phyloP scores from a whole-genome alignment of 1,139 yeast species.

The Nadsonia starkeyi-henricii region DNA sequence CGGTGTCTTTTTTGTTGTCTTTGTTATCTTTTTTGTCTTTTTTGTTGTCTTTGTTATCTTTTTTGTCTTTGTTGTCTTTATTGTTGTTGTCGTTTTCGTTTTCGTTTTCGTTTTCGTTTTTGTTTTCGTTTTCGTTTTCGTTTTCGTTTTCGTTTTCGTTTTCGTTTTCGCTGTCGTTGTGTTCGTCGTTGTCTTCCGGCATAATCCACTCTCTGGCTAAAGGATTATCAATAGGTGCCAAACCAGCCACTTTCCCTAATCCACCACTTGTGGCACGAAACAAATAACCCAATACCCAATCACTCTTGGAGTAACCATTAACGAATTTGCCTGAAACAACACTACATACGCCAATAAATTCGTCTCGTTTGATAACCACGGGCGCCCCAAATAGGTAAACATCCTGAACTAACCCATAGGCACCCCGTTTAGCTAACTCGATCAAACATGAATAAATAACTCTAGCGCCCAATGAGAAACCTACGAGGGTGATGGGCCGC shows the following conservation, averaged over 20 bases:
- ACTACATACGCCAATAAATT: conserved; percentile 64
- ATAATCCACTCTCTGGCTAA: conserved; percentile 1
- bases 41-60: too few relatives aligned
- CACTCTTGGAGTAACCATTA: conserved; percentile 82
- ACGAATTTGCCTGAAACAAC: conserved; percentile 85
- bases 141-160: background rate
- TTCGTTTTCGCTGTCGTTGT: conserved; percentile 1
- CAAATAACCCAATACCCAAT: conserved; percentile 92
- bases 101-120: too few relatives aligned
- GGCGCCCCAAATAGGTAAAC: conserved; percentile 88
- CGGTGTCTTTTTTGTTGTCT: background rate
- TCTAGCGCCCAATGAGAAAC: conserved; percentile 89
- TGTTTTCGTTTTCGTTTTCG: too few relatives aligned
- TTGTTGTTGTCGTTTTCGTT: too few relatives aligned
- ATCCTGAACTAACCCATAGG: conserved; percentile 78
- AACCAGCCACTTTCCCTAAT: conserved; percentile 75
- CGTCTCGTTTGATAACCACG: conserved; percentile 62
- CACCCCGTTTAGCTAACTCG: conserved; percentile 76
- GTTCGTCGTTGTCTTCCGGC: conserved; percentile 6
- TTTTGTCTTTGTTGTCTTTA: too few relatives aligned
- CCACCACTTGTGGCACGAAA: conserved; percentile 97
- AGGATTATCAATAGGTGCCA: conserved; percentile 50
- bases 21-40: background rate
- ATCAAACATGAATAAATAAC: conserved; percentile 81
- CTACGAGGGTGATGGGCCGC: conserved; percentile 83